Conservation (phyloP, 768 basidiomycete species). For the Termitomyces sp. region DNA sequence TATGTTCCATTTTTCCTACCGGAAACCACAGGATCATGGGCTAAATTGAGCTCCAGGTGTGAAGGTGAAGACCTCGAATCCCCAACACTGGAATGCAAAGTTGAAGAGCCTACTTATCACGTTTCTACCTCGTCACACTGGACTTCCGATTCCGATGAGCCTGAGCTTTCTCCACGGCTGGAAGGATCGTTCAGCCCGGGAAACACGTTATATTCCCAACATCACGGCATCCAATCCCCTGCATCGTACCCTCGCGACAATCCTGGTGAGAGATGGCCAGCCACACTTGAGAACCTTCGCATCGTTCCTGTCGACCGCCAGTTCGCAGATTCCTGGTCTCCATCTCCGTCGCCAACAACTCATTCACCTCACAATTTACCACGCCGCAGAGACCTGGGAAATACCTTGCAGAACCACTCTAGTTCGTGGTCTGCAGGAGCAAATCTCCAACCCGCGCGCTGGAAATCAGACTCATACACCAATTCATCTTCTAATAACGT, state of each 20-base stretch:
- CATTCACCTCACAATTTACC: constrained; percentile 19
- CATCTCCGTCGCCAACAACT: constrained; percentile 19
- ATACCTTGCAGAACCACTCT: constrained; percentile 17
- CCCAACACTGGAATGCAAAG: constrained; percentile 34
- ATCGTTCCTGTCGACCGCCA: constrained; percentile 19
- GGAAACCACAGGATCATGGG: neutral
- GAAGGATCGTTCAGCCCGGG: constrained; percentile 27
- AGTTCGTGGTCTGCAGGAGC: constrained; percentile 31
- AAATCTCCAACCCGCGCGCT: constrained; percentile 30
- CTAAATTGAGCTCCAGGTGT: constrained; percentile 3
- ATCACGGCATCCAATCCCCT: constrained; percentile 18
- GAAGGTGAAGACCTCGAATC: constrained; percentile 35
- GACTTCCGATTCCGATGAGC: constrained; percentile 22
- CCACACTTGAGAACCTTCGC: constrained; percentile 21
- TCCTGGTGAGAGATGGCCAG: constrained; percentile 24
- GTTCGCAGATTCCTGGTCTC: constrained; percentile 18
- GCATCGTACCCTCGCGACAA: constrained; percentile 21
- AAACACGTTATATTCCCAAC: constrained; percentile 25
- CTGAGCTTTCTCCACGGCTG: constrained; percentile 25
- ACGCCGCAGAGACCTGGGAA: constrained; percentile 26
- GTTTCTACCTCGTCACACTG: constrained; percentile 33
- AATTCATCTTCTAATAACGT: constrained; percentile 13
- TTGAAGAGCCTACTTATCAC: constrained; percentile 40
- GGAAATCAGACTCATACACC: constrained; percentile 31
- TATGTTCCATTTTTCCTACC: constrained; percentile 26